These are phyloP conservation scores for Buddleja alternifolia DNA, from an alignment of 257 asterid genomes.

Conservation along the genomic window DNA sequence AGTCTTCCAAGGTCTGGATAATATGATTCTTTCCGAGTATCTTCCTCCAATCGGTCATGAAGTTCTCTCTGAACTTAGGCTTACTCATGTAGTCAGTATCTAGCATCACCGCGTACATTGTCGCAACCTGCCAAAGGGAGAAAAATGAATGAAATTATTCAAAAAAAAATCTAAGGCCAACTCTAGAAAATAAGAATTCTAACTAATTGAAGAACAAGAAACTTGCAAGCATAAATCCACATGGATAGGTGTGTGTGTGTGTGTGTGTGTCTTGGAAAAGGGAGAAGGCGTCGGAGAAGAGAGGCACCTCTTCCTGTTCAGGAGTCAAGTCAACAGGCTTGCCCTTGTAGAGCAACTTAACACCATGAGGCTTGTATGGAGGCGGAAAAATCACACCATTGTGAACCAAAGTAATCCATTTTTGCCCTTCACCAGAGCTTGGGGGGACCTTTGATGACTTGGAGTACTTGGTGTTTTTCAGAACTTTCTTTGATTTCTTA, in stretches of 20 bases:
- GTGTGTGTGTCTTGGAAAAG: neutral
- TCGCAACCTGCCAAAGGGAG: conserved; percentile 74
- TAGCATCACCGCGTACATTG: conserved; percentile 93
- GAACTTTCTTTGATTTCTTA: conserved; percentile 58
- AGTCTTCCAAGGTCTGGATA: conserved; percentile 83
- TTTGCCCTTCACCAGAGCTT: conserved; percentile 95
- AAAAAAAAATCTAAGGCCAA: conserved; percentile 12
- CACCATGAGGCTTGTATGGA: conserved; percentile 91
- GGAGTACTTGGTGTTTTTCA: conserved; percentile 62
- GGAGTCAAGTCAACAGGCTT: conserved; percentile 79
- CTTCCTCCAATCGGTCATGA: conserved; percentile 87
- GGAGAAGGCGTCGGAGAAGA: conserved; percentile 20
- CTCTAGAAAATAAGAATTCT: neutral
- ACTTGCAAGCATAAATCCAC: conserved; percentile 5
- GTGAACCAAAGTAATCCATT: conserved; percentile 95
- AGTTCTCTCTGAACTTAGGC: conserved; percentile 84
- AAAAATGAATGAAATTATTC: conserved; percentile 5
- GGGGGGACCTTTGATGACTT: conserved; percentile 84
- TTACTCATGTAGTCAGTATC: conserved; percentile 92
- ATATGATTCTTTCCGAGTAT: conserved; percentile 86
- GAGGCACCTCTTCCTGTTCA: conserved; percentile 91
- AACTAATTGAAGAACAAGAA: conserved; percentile 1
- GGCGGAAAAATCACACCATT: conserved; percentile 97
- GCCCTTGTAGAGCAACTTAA: conserved; percentile 90
- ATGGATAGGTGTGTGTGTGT: neutral